phyloP scores from a whole-genome alignment of 1,284 basidiomycete genomes.

The Ceratorhiza oryzae-sativae region DNA sequence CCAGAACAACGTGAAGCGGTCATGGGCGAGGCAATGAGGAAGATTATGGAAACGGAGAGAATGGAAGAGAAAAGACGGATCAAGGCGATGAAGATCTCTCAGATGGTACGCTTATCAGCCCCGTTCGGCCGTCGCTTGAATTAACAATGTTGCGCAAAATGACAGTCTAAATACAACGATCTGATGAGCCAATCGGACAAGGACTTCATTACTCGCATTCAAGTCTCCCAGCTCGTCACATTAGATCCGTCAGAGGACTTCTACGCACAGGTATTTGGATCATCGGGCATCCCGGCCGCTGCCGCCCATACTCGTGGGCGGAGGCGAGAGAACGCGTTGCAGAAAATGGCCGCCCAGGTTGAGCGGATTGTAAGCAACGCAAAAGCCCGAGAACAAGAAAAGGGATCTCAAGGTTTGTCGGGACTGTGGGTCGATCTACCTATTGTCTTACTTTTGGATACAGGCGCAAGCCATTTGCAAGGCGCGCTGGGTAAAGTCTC shows the following conservation, averaged over 20 bases:
- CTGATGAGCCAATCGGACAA: slow-evolving; percentile 99
- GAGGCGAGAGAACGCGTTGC: slow-evolving; percentile 91
- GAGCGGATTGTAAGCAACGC: slow-evolving; percentile 95
- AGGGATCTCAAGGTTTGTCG: slow-evolving; percentile 66
- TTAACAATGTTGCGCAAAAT: slow-evolving; percentile 22
- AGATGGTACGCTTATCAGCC: slow-evolving; percentile 66
- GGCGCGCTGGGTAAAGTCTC: slow-evolving; percentile 96
- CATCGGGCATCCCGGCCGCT: slow-evolving; percentile 48
- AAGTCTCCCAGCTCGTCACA: slow-evolving; percentile 96
- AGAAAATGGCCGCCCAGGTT: slow-evolving; percentile 96
- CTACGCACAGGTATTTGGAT: slow-evolving; percentile 95
- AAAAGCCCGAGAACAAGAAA: slow-evolving; percentile 83
- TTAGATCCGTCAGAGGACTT: slow-evolving; percentile 98
- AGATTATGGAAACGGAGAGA: slow-evolving; percentile 85
- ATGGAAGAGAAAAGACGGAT: slow-evolving; percentile 82
- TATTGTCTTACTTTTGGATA: neutral
- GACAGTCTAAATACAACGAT: slow-evolving; percentile 94
- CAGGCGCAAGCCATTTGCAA: slow-evolving; percentile 62
- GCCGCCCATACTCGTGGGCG: slow-evolving; percentile 65
- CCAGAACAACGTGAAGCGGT: slow-evolving; percentile 73
- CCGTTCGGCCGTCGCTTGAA: slow-evolving; percentile 32
- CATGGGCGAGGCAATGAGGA: slow-evolving; percentile 77
- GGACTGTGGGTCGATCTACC: neutral
- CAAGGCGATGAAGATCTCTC: slow-evolving; percentile 83
- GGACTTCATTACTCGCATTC: slow-evolving; percentile 99